Evolutionary conservation across 2,329 filamentous ascomycete genomes (phyloP).

Genomic region (Sporothrix globosa): DNA sequence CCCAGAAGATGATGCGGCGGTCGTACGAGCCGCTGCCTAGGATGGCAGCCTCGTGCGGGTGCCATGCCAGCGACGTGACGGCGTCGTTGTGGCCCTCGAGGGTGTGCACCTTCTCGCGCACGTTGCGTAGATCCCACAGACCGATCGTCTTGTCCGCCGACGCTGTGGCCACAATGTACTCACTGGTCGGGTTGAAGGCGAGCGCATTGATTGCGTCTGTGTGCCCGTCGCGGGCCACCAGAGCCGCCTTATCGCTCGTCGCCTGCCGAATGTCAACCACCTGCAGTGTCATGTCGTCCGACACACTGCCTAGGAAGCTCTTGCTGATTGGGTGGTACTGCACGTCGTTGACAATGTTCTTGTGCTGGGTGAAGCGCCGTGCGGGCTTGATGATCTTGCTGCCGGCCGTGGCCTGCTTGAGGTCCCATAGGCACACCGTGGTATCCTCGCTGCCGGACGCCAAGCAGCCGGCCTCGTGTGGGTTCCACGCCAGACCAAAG

Average conservation of each 20-base stretch:
- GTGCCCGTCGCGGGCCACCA: conserved; percentile 74
- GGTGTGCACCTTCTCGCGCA: conserved; percentile 86
- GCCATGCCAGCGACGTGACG: conserved; percentile 92
- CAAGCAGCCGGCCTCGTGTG: conserved; percentile 77
- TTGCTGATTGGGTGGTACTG: conserved; percentile 89
- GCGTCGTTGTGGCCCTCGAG: conserved; percentile 86
- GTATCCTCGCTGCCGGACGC: conserved; percentile 90
- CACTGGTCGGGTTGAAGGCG: conserved; percentile 89
- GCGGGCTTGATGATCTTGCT: conserved; percentile 71
- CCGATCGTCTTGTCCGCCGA: conserved; percentile 95
- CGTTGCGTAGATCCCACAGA: conserved; percentile 91
- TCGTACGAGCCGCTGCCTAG: conserved; percentile 92
- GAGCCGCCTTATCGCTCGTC: conserved; percentile 67
- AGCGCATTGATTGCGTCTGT: conserved; percentile 94
- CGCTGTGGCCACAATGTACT: conserved; percentile 86
- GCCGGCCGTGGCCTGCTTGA: conserved; percentile 66
- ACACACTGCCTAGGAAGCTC: conserved; percentile 87
- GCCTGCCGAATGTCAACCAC: conserved; percentile 81
- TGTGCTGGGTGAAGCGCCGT: conserved; percentile 83
- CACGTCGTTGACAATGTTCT: conserved; percentile 92
- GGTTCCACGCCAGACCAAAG: conserved; percentile 92
- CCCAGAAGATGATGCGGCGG: conserved; percentile 93
- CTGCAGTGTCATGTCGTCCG: conserved; percentile 91
- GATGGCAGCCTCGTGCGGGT: conserved; percentile 85
- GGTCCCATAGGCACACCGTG: conserved; percentile 91